Evolutionary conservation across 2,329 filamentous ascomycete genomes (phyloP), one percentile per base, ranked within the genome.

Genomic region (Pestalotiopsis sp.): DNA sequence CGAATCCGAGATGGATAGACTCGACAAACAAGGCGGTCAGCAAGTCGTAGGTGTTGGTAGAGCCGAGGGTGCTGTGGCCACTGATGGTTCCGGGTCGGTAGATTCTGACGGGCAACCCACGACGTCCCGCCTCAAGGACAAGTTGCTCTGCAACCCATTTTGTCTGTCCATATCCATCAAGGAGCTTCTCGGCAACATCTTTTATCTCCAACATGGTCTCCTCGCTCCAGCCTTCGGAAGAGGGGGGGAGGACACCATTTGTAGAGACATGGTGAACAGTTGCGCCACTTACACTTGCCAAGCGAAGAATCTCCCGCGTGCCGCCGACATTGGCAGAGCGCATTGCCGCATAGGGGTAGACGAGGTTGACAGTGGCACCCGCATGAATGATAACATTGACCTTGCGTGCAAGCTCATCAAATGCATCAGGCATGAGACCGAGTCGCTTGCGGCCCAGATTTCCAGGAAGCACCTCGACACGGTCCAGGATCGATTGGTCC

Each of bases 71-170:
- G 75, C 92, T 94, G 80, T 95, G 92, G 0, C 93, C 93, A 73
- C 90, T 93, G 75, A 95, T 94, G 0, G 93, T 95, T 59, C 92
- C 92, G 0, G 90, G 90, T 6, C 92, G 90, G 73, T 92, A 89
- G 52, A 94, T 90, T 73, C 89, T 88, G 36, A 92, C 89, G 0
- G 91, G 91, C 39, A 94, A 81, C 11, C 92, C 92, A 49, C 92
- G 88, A 31, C 87, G 86, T 31, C 86, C 87, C 11, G 92, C 92
- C 75, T 93, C 91, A 12, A 88, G 83, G 9, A 93, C 90, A 3
- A 94, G 88, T 77, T 92, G 89, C 77, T 94, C 92, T 2, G 92
- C 92, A 38, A 93, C 92, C 92, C 92, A 94, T 76, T 94, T 94
- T 0, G 92, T 93, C 79, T 94, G 92, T 0, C 92, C 91, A 71